A percentile compares a stretch with the other conserved stretches of the same genome.
phyloP scores from a whole-genome alignment of 768 basidiomycete species.

The Clitopilus hobsonii region DNA sequence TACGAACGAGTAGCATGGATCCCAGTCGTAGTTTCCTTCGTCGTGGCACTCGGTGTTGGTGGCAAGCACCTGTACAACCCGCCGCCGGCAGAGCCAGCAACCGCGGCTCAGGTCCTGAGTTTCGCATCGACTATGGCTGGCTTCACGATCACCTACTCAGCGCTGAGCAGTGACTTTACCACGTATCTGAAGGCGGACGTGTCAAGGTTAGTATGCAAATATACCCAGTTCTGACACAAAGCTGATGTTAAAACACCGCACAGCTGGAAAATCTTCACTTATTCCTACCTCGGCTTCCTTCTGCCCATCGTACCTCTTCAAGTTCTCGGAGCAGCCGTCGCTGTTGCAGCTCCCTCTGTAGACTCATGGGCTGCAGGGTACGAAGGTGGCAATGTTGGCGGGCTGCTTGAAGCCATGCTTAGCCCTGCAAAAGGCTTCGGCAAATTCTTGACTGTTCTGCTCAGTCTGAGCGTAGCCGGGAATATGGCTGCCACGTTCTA shows the following conservation, averaged over 20 bases:
- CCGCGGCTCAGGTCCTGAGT: constrained; percentile 48
- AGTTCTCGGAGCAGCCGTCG: constrained; percentile 61
- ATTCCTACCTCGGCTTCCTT: constrained; percentile 66
- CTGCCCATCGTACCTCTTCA: constrained; percentile 49
- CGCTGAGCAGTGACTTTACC: constrained; percentile 69
- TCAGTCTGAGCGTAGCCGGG: constrained; percentile 76
- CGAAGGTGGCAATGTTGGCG: constrained; percentile 56
- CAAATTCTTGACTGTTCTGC: constrained; percentile 74
- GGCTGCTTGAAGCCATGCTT: constrained; percentile 67
- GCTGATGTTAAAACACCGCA: neutral
- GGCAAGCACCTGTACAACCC: constrained; percentile 60
- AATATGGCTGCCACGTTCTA: constrained; percentile 86
- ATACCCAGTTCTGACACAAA: neutral
- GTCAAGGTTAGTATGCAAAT: constrained; percentile 38
- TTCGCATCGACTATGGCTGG: constrained; percentile 72
- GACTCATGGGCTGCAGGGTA: constrained; percentile 62
- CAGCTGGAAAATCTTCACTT: constrained; percentile 62
- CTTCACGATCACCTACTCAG: constrained; percentile 61
- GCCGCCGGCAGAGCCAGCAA: constrained; percentile 47
- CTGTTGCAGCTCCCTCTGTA: constrained; percentile 47
- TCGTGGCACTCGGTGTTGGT: constrained; percentile 69
- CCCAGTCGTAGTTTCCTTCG: constrained; percentile 68
- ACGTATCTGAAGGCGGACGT: constrained; percentile 60
- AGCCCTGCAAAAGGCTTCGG: constrained; percentile 69
- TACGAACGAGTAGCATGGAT: constrained; percentile 78